Evolutionary conservation across 352 stramenopile species (phyloP), one percentile per base, ranked within the genome.

Genomic region (Phytophthora constricta): DNA sequence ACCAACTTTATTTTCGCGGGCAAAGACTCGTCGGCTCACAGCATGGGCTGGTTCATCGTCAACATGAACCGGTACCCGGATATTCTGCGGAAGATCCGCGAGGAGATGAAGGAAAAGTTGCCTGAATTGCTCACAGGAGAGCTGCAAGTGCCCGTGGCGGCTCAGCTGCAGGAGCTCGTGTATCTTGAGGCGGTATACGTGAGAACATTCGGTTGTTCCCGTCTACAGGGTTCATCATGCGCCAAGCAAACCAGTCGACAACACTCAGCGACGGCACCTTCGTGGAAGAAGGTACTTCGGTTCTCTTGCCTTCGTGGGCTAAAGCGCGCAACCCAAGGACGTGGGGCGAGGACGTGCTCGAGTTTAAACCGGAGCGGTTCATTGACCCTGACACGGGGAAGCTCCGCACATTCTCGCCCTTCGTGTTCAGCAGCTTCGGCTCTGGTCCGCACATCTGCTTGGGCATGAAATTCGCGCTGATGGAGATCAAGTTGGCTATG

Each of bases 1-100:
- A 72, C 87, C 46, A 89, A 76, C 52, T 88, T 92, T 51, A 75
- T 93, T 51, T 77, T 92, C 27, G 83, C 81, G 9, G 86, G 84
- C 53, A 76, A 84, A 22, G 86, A 92, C 68, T 90, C 86, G n/a
- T 85, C 80, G 1, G 68, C 83, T 0, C 75, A 79, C 33, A 71
- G 68, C 17, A 69, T 93, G 42, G 68, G 53, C 7, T 93, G 85
- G 85, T 76, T 87, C 41, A 63, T 89, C 42, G 81, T 89, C 26
- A 62, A 62, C 31, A 62, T 62, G 54, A 62, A 53, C 7, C 42
- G 54, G 8, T 31, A 62, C 27, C 83, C 80, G 8, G 31, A 84
- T 2, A 62, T 88, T 7, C 56, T 74, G 14, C 46, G 67, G 3
- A 84, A 81, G 52, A 80, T 87, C 48, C 68, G 68, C 39, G 51